These are phyloP conservation scores for Volvox carteri DNA, from an alignment of 163 green algal genomes.

Conservation along the genomic window DNA sequence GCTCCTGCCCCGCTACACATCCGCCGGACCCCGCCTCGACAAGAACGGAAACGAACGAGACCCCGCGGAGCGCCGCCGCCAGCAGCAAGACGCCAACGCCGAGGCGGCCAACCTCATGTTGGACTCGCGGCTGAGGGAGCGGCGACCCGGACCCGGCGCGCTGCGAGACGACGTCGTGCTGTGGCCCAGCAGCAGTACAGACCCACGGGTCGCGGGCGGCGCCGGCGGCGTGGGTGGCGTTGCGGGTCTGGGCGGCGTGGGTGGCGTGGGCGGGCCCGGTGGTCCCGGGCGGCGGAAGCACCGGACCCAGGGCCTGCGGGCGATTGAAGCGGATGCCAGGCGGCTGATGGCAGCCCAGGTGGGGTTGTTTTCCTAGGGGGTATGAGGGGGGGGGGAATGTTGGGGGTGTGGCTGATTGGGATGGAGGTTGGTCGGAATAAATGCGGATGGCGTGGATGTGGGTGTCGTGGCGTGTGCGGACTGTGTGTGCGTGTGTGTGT, in stretches of 20 bases:
- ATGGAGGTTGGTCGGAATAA: neutral
- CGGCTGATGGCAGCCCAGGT: constrained; percentile 39
- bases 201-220: constrained; percentile 2
- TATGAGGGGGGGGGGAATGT: too few relatives aligned
- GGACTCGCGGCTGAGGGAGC: constrained; percentile 41
- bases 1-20: constrained; percentile 49
- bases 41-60: constrained; percentile 52
- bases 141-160: constrained; percentile 28
- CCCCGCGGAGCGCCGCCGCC: constrained; percentile 11
- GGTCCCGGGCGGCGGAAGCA: constrained; percentile 45
- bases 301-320: constrained; percentile 28
- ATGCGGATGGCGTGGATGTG: neutral
- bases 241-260: neutral
- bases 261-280: neutral
- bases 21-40: constrained; percentile 30
- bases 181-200: neutral
- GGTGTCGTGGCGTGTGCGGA: neutral
- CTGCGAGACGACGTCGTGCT: constrained; percentile 19
- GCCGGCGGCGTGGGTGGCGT: neutral
- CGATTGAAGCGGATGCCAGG: constrained; percentile 42
- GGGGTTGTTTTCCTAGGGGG: too few relatives aligned
- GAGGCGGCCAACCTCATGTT: constrained; percentile 34
- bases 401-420: too few relatives aligned
- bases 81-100: neutral
- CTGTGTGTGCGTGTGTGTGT: neutral